These are phyloP conservation scores for Kwoniella heveanensis DNA, from an alignment of 768 basidiomycete species.

Conservation along the genomic window DNA sequence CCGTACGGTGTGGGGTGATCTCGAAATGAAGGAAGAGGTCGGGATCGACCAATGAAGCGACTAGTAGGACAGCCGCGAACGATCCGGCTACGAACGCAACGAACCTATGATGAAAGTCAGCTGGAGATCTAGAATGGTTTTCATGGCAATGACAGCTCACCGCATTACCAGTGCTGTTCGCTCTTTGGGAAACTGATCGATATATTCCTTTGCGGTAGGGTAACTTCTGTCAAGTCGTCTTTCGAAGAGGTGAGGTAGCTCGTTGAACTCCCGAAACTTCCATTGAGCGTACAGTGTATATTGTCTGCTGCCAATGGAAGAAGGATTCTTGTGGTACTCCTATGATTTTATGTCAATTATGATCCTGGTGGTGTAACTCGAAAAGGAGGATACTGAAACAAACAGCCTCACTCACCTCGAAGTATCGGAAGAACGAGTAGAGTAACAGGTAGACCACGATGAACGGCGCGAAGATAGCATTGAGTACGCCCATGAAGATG, in stretches of 20 bases:
- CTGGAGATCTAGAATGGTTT: background rate
- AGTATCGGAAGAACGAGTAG: constrained; percentile 99
- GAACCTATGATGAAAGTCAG: constrained; percentile 63
- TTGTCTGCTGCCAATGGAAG: constrained; percentile 83
- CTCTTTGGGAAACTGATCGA: constrained; percentile 96
- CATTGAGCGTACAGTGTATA: constrained; percentile 95
- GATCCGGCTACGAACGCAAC: constrained; percentile 95
- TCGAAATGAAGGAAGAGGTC: constrained; percentile 93
- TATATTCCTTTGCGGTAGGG: constrained; percentile 88
- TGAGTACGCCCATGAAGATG: constrained; percentile 95
- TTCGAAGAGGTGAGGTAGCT: constrained; percentile 88
- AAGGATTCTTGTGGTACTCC: constrained; percentile 99
- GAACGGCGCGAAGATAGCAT: constrained; percentile 93
- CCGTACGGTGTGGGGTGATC: constrained; percentile 87
- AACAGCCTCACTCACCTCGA: constrained; percentile 89
- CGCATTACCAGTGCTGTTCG: constrained; percentile 85
- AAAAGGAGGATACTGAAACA: too few species aligned
- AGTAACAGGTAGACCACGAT: constrained; percentile 94
- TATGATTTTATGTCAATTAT: constrained; percentile 52
- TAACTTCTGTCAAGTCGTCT: constrained; percentile 85
- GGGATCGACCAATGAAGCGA: constrained; percentile 89
- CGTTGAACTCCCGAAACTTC: constrained; percentile 99
- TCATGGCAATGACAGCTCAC: constrained; percentile 59
- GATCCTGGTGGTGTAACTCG: too few species aligned
- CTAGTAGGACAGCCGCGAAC: constrained; percentile 90